phyloP scores from a whole-genome alignment of 495 filamentous ascomycete genomes.

The Symbiotaphrina buchneri region DNA sequence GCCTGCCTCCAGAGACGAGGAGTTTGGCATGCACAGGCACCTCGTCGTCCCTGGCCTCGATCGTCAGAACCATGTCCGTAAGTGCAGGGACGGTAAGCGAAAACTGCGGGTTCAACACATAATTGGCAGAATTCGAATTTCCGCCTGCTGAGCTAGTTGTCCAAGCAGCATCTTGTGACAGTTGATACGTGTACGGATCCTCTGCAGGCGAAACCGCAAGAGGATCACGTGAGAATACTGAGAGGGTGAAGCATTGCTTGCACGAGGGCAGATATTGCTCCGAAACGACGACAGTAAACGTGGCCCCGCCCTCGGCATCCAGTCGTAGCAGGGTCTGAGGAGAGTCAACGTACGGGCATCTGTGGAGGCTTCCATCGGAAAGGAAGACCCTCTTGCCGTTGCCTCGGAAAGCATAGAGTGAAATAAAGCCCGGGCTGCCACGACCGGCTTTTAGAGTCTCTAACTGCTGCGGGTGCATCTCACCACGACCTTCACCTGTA shows the following conservation, averaged over 20 bases:
- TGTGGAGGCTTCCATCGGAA: slow-evolving; percentile 38
- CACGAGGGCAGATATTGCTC: slow-evolving; percentile 50
- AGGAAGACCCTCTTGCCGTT: slow-evolving; percentile 54
- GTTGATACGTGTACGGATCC: slow-evolving; percentile 30
- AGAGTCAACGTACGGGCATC: slow-evolving; percentile 75
- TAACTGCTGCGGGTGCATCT: slow-evolving; percentile 1
- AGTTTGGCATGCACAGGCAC: slow-evolving; percentile 69
- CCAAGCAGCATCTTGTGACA: slow-evolving; percentile 39
- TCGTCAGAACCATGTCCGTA: slow-evolving; percentile 41
- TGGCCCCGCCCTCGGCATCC: slow-evolving; percentile 28
- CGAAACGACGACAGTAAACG: slow-evolving; percentile 60
- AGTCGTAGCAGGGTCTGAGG: slow-evolving; percentile 74
- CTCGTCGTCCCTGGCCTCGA: slow-evolving; percentile 33
- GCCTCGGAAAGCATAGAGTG: slow-evolving; percentile 55
- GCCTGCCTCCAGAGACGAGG: slow-evolving; percentile 50
- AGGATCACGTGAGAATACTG: slow-evolving; percentile 42
- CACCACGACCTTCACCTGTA: slow-evolving; percentile 5
- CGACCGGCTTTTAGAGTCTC: slow-evolving; percentile 9
- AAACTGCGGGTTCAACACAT: slow-evolving; percentile 74
- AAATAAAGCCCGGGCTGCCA: slow-evolving; percentile 49
- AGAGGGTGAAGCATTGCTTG: slow-evolving; percentile 62
- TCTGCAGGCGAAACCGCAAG: slow-evolving; percentile 34
- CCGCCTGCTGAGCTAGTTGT: slow-evolving; percentile 62
- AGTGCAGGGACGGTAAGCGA: slow-evolving; percentile 29
- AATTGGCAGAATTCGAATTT: slow-evolving; percentile 49